A percentile compares a stretch with the other conserved stretches of the same genome.
phyloP scores from a whole-genome alignment of 1,284 basidiomycete species.

The Gymnopus androsaceus region DNA sequence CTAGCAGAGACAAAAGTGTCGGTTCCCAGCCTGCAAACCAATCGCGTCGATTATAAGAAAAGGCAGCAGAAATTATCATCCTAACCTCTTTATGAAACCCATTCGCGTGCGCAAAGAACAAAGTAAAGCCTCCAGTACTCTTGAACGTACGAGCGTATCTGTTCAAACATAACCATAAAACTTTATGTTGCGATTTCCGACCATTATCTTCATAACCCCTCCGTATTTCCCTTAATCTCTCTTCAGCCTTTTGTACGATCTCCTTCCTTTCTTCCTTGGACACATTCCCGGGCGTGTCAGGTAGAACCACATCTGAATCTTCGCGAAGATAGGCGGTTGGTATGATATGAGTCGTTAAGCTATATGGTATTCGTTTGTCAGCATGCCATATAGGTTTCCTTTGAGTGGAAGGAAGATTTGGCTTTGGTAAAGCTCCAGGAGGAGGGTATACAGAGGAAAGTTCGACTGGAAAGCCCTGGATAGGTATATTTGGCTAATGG shows the following conservation, averaged over 20 bases:
- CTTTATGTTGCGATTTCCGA: constrained; percentile 34
- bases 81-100: constrained; percentile 83
- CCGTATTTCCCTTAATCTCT: constrained; percentile 29
- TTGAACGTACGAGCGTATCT: constrained; percentile 45
- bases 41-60: not conserved
- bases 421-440: constrained; percentile 29
- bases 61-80: constrained; percentile 21
- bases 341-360: constrained; percentile 67
- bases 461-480: constrained; percentile 8
- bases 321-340: constrained; percentile 70
- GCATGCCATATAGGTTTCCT: constrained; percentile 33
- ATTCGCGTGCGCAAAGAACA: constrained; percentile 79
- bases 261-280: constrained; percentile 37
- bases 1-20: constrained; percentile 50
- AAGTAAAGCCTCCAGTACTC: constrained; percentile 49
- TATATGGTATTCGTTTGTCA: constrained; percentile 31
- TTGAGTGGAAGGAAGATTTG: constrained; percentile 35
- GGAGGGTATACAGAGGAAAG: constrained; percentile 25
- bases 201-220: constrained; percentile 5
- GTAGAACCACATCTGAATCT: constrained; percentile 46
- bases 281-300: constrained; percentile 29
- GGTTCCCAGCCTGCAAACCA: constrained; percentile 69
- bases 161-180: constrained; percentile 59
- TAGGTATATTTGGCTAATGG: constrained; percentile 1
- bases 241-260: constrained; percentile 23